Percentiles rank a stretch among this genome's conserved stretches.
Conservation (phyloP, 345 rosid species). For the Salix udensis region DNA sequence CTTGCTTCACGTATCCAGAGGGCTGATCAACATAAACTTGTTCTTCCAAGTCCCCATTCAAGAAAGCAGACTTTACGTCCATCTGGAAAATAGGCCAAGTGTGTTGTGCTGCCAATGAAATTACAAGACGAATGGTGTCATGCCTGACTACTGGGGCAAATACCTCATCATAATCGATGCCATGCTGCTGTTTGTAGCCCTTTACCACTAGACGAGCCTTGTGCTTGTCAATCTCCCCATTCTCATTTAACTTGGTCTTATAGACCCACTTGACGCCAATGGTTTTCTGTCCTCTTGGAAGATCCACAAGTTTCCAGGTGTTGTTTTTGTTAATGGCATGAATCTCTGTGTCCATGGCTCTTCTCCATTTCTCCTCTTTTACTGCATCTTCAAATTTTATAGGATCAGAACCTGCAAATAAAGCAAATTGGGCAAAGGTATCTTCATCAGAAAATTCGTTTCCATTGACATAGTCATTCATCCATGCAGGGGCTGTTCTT, state of each 20-base stretch:
- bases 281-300: not conserved
- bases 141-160: not conserved
- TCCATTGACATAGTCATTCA: not conserved
- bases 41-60: not conserved
- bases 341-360: not conserved
- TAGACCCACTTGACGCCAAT: not conserved
- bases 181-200: not conserved
- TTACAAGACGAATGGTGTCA: not conserved
- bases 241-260: not conserved
- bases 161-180: not conserved
- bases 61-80: not conserved
- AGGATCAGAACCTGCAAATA: not conserved
- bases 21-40: too few species aligned
- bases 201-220: not conserved
- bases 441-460: not conserved
- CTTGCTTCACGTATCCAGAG: not conserved
- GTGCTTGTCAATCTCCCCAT: not conserved
- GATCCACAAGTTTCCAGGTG: not conserved
- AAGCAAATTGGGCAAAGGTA: not conserved
- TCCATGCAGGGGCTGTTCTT: not conserved
- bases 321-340: not conserved
- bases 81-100: not conserved
- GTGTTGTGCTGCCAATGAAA: not conserved
- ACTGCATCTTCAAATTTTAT: not conserved
- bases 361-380: not conserved